Base-by-base conservation (phyloP, 371 early-diverging fungal species). In the Mucor circinelloides region DNA sequence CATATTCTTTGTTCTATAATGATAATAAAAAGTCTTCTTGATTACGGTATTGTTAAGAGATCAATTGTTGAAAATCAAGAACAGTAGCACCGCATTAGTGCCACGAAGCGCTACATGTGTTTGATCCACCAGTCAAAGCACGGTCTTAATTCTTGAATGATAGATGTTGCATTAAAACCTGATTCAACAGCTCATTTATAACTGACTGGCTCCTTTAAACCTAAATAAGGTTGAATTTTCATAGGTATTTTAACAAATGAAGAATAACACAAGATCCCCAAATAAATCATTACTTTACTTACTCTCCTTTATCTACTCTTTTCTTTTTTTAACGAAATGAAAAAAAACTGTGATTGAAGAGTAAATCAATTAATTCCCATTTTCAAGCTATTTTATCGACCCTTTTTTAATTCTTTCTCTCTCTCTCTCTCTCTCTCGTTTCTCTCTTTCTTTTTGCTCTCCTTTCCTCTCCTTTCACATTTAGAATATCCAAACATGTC, bases 401-500 rank as follows among this genome's bases (percentile, higher is more conserved):
- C 34, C 54, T 42, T 64, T 21, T 63, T 55, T 40, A 28, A 21
- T 27, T 28, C 25, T 63, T n/a, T 38, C 23, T 54, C 34, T 36
- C 36, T 63, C 36, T 54, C 28, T 40, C 54, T 52, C 4, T 38
- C 12, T 15, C 23, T 30, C 19, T 44, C 54, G 21, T 23, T 63
- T 36, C 25, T 36, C 19, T 50, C 28, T 52, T 38, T 36, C 19
- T 50, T 46, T 52, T 52, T 54, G 34, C 15, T 15, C 17, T 54
- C 55, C 25, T 38, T 12, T 54, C 25, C 38, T 19, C 55, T 30
- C 48, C 23, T 48, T 48, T 21, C 15, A n/a, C 42, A 48, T 21
- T 23, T 8, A 17, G 4, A 40, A 40, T 40, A 6, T n/a, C 3
- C n/a, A 19, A 57, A 44, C 62, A 68, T 68, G 68, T 63, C 68